Conservation (phyloP, 345 rosid species). For the Eucalyptus marginata region DNA sequence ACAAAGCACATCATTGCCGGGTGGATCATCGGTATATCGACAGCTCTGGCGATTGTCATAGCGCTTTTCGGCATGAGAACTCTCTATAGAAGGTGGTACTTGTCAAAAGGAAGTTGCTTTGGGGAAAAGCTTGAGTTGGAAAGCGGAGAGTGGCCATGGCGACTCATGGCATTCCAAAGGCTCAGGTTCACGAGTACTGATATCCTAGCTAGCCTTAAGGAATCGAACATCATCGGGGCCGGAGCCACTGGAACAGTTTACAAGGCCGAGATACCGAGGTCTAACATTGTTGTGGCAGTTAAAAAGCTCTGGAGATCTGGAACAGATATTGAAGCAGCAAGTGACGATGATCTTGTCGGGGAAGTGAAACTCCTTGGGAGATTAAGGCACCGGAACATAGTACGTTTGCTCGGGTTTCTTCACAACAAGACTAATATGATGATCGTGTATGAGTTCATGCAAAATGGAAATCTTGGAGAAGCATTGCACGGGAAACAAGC, state of each 20-base stretch:
- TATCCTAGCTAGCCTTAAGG: slow-evolving; percentile 59
- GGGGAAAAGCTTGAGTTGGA: slow-evolving; percentile 35
- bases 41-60: slow-evolving; percentile 40
- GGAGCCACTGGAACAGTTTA: slow-evolving; percentile 91
- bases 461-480: slow-evolving; percentile 73
- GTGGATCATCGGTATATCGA: slow-evolving; percentile 58
- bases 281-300: slow-evolving; percentile 53
- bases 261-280: slow-evolving; percentile 56
- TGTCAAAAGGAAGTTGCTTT: slow-evolving; percentile 31
- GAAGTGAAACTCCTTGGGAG: slow-evolving; percentile 82
- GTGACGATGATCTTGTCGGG: slow-evolving; percentile 54
- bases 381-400: slow-evolving; percentile 85
- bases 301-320: slow-evolving; percentile 83
- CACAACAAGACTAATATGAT: slow-evolving; percentile 63
- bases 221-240: slow-evolving; percentile 78
- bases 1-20: slow-evolving; percentile 39
- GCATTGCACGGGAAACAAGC: slow-evolving; percentile 72
- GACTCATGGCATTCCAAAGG: slow-evolving; percentile 83
- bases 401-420: slow-evolving; percentile 63
- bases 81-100: slow-evolving; percentile 44
- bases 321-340: slow-evolving; percentile 47
- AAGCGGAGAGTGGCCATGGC: slow-evolving; percentile 86
- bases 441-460: slow-evolving; percentile 87
- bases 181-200: slow-evolving; percentile 70
- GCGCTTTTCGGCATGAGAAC: slow-evolving; percentile 20